phyloP scores from a whole-genome alignment of 352 stramenopile genomes.

The Phytophthora pluvialis region DNA sequence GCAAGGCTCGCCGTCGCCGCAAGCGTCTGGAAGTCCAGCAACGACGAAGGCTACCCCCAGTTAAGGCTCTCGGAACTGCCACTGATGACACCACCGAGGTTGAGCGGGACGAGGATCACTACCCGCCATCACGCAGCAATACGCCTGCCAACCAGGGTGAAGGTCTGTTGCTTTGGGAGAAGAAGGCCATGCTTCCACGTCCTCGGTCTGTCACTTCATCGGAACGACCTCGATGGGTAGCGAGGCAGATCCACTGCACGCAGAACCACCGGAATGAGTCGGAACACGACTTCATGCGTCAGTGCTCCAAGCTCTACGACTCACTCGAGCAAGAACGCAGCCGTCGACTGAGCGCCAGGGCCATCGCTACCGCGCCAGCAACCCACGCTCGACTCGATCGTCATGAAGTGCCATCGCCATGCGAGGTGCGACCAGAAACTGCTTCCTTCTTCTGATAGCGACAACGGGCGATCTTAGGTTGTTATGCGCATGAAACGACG shows the following conservation, averaged over 20 bases:
- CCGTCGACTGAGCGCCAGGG: constrained; percentile 8
- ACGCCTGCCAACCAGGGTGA: constrained; percentile 10
- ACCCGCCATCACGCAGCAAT: background rate
- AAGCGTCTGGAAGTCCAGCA: constrained; percentile 38
- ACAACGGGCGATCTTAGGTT: constrained; percentile 17
- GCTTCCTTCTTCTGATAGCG: constrained; percentile 1
- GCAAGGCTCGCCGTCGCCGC: constrained; percentile 43
- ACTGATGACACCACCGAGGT: constrained; percentile 1
- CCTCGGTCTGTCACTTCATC: constrained; percentile 6
- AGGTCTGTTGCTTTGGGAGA: constrained; percentile 34
- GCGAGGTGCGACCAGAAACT: constrained; percentile 22
- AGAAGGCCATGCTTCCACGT: constrained; percentile 17
- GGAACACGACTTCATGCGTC: constrained; percentile 26
- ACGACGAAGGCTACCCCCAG: constrained; percentile 4
- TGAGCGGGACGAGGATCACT: constrained; percentile 7
- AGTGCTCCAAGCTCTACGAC: constrained; percentile 32
- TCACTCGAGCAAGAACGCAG: constrained; percentile 23
- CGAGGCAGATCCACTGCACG: constrained; percentile 29
- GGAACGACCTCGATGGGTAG: constrained; percentile 21
- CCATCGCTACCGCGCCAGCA: constrained; percentile 8
- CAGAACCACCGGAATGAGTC: constrained; percentile 10
- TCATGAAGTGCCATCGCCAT: background rate
- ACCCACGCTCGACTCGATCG: background rate
- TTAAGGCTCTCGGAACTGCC: constrained; percentile 11
- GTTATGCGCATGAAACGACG: constrained; percentile 23